Conservation (phyloP, 345 rosid species). For the Orychophragmus violaceus region DNA sequence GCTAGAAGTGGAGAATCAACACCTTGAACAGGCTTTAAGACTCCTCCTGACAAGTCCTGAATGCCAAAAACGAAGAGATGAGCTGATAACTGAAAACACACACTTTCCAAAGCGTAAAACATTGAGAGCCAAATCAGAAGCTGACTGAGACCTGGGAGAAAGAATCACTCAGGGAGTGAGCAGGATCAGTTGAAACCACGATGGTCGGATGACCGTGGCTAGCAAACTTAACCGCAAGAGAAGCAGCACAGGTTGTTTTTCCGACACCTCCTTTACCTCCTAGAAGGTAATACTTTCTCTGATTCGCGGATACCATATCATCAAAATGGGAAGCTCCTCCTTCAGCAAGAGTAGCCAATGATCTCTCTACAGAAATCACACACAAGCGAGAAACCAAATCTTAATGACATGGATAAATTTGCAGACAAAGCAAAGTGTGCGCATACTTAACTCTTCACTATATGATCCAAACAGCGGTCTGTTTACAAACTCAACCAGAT, state of each 20-base stretch:
- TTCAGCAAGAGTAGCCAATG: conserved; percentile 38
- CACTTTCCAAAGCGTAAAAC: too few species aligned
- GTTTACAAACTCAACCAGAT: not conserved
- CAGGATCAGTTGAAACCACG: too few species aligned
- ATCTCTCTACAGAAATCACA: conserved; percentile 37
- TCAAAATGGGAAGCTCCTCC: too few species aligned
- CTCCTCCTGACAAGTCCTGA: conserved; percentile 70
- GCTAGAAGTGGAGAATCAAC: conserved; percentile 62
- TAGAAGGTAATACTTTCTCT: conserved; percentile 54
- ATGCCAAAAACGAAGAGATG: too few species aligned
- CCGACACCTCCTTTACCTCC: conserved; percentile 90
- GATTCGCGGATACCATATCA: conserved; percentile 40
- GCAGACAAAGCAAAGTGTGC: not conserved
- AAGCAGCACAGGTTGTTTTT: conserved; percentile 82
- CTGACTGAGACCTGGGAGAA: too few species aligned
- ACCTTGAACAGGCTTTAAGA: conserved; percentile 58
- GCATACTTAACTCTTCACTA: not conserved
- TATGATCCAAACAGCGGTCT: not conserved
- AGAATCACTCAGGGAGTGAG: too few species aligned
- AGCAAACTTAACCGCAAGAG: conserved; percentile 75
- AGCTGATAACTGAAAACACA: too few species aligned
- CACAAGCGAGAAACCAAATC: not conserved
- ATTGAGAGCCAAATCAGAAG: too few species aligned
- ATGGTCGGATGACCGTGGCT: too few species aligned
- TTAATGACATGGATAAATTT: not conserved